phyloP scores from a whole-genome alignment of 306 rosid genomes.

The Pyrus betulifolia region DNA sequence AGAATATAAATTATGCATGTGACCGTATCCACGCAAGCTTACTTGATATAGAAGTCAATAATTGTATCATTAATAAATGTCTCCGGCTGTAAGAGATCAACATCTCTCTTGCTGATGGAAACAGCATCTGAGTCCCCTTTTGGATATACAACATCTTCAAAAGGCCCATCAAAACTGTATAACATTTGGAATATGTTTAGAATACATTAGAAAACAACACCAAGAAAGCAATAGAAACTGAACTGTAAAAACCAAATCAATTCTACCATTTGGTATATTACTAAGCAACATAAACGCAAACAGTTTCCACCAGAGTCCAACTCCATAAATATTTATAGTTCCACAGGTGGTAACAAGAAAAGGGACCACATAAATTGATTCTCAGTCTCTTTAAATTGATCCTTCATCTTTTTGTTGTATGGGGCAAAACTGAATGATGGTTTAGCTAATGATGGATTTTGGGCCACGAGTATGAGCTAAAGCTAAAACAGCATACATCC shows the following conservation, averaged over 20 bases:
- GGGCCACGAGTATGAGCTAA: neutral
- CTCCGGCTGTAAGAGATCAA: conserved; percentile 91
- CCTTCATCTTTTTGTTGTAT: neutral
- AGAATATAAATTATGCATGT: neutral
- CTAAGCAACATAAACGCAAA: neutral
- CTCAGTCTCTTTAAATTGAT: neutral
- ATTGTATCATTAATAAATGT: conserved; percentile 87
- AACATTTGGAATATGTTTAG: conserved; percentile 16
- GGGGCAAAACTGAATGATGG: neutral
- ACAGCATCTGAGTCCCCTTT: conserved; percentile 94
- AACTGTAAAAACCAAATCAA: neutral
- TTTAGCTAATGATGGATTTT: neutral
- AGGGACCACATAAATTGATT: neutral
- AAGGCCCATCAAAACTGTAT: conserved; percentile 72
- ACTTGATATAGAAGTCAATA: conserved; percentile 90
- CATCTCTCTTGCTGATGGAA: conserved; percentile 83
- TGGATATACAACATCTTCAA: conserved; percentile 79
- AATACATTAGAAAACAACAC: neutral
- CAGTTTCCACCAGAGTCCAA: neutral
- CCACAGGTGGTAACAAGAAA: neutral
- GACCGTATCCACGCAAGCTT: conserved; percentile 23
- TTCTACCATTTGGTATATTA: neutral
- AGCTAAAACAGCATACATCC: neutral
- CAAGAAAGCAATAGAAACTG: neutral
- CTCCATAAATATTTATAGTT: neutral